These are phyloP conservation scores for Fusarium sp. DNA, from an alignment of 2,329 filamentous ascomycete species.

Conservation along the genomic window DNA sequence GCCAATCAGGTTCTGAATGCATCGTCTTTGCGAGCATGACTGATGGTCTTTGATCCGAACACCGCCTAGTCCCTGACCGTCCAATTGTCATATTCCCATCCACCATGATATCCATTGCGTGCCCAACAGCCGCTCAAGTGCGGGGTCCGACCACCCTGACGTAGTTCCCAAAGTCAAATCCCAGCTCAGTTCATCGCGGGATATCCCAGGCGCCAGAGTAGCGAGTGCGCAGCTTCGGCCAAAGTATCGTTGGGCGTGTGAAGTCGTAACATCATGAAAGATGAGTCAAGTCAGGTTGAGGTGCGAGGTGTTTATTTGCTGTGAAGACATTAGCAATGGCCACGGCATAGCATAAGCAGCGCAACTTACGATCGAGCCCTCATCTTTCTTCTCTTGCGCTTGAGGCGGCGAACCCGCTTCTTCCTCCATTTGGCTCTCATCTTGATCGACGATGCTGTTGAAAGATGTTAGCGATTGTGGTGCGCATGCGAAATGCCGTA, in stretches of 20 bases:
- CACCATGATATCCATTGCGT: conserved; percentile 50
- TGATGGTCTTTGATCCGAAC: conserved; percentile 50
- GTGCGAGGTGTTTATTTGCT: conserved; percentile 78
- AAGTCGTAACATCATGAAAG: conserved; percentile 57
- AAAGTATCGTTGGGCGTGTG: conserved; percentile 50
- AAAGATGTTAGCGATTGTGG: conserved; percentile 40
- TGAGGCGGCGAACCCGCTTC: conserved; percentile 99
- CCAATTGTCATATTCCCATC: conserved; percentile 51
- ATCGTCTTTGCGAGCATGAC: conserved; percentile 47
- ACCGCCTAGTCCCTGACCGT: conserved; percentile 51
- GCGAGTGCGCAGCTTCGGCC: conserved; percentile 46
- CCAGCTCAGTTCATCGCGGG: conserved; percentile 39
- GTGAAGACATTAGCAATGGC: conserved; percentile 52
- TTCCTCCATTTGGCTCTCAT: conserved; percentile 99
- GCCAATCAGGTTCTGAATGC: conserved; percentile 44
- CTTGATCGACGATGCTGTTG: conserved; percentile 63
- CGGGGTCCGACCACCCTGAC: conserved; percentile 49
- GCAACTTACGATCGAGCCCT: conserved; percentile 90
- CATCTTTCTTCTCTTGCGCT: conserved; percentile 99
- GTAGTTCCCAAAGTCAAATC: conserved; percentile 49
- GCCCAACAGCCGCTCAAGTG: conserved; percentile 49
- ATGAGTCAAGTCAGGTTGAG: conserved; percentile 68
- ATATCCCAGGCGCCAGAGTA: conserved; percentile 36
- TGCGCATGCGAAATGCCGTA: conserved; percentile 1
- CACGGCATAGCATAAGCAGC: neutral